Percentiles rank a stretch among this genome's conserved stretches.
phyloP scores from a whole-genome alignment of 2,329 filamentous ascomycete species.

The Beauveria medogensis region DNA sequence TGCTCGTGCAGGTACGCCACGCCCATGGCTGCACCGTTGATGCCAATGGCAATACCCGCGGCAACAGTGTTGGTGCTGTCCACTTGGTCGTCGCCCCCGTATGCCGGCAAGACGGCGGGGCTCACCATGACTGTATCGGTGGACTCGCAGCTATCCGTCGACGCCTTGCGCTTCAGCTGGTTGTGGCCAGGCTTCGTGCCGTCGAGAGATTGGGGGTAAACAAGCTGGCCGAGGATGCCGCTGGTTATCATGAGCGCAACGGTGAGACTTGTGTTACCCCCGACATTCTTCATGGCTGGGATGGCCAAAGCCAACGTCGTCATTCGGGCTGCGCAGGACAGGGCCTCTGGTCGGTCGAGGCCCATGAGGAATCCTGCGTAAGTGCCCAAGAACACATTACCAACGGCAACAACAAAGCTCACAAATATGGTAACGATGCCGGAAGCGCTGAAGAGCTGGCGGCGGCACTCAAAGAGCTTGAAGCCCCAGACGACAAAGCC shows the following conservation, averaged over 20 bases:
- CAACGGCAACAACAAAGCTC: slow-evolving; percentile 28
- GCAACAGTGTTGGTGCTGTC: slow-evolving; percentile 35
- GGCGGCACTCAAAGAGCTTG: slow-evolving; percentile 43
- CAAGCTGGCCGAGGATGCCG: slow-evolving; percentile 36
- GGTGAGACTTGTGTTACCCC: slow-evolving; percentile 38
- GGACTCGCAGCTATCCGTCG: neutral
- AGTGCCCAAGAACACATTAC: slow-evolving; percentile 36
- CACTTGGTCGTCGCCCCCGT: neutral
- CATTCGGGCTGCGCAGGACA: slow-evolving; percentile 42
- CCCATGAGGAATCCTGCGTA: slow-evolving; percentile 28
- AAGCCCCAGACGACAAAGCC: slow-evolving; percentile 46
- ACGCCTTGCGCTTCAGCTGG: slow-evolving; percentile 12
- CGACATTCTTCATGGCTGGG: slow-evolving; percentile 36
- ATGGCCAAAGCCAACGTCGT: slow-evolving; percentile 42
- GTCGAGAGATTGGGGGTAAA: slow-evolving; percentile 28
- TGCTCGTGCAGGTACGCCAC: slow-evolving; percentile 49
- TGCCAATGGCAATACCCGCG: slow-evolving; percentile 44
- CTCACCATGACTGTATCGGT: neutral
- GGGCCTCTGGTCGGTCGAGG: slow-evolving; percentile 24
- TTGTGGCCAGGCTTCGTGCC: slow-evolving; percentile 13
- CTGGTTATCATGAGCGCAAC: slow-evolving; percentile 44
- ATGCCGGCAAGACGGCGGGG: neutral
- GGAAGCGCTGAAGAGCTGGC: slow-evolving; percentile 34
- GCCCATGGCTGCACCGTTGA: slow-evolving; percentile 54
- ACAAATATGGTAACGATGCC: slow-evolving; percentile 32